A percentile compares a stretch with the other conserved stretches of the same genome.
phyloP scores from a whole-genome alignment of 208 protist species.

The Wallacemonas collosoma region DNA sequence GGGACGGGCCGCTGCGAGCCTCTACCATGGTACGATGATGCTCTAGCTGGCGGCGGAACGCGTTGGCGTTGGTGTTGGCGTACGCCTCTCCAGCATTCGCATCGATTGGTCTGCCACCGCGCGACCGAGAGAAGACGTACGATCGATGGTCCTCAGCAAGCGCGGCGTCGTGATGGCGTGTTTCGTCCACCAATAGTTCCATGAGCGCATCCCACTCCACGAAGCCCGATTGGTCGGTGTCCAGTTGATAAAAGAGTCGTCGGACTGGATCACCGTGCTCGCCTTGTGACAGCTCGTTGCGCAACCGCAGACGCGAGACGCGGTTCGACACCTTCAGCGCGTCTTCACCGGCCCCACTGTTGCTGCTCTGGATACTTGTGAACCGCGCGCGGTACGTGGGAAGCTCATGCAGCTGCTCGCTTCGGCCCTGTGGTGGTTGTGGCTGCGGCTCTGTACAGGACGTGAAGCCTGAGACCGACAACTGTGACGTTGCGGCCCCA shows the following conservation, averaged over 20 bases:
- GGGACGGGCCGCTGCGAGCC: too few relatives aligned
- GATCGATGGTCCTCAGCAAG: constrained; percentile 34
- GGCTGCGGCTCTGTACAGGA: neutral
- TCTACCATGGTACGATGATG: neutral
- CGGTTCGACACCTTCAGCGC: neutral
- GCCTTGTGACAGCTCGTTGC: constrained; percentile 15
- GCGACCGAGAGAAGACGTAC: constrained; percentile 47
- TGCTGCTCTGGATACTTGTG: neutral
- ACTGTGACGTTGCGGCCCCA: too few relatives aligned
- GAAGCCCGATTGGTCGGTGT: constrained; percentile 29
- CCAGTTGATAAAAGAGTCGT: constrained; percentile 39
- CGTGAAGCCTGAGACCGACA: too few relatives aligned
- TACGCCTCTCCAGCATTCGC: neutral
- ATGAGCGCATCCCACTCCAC: constrained; percentile 49
- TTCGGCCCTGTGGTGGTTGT: neutral
- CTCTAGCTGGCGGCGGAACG: neutral
- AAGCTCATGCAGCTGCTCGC: neutral
- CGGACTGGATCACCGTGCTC: constrained; percentile 24
- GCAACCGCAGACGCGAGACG: neutral
- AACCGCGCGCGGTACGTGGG: constrained; percentile 2
- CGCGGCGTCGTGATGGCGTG: constrained; percentile 14
- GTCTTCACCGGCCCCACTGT: neutral
- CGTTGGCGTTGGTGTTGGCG: neutral
- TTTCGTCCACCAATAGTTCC: constrained; percentile 35
- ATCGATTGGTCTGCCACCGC: neutral